Base-by-base conservation (phyloP, 177 flowering plant genomes). In the Telopea speciosissima region DNA sequence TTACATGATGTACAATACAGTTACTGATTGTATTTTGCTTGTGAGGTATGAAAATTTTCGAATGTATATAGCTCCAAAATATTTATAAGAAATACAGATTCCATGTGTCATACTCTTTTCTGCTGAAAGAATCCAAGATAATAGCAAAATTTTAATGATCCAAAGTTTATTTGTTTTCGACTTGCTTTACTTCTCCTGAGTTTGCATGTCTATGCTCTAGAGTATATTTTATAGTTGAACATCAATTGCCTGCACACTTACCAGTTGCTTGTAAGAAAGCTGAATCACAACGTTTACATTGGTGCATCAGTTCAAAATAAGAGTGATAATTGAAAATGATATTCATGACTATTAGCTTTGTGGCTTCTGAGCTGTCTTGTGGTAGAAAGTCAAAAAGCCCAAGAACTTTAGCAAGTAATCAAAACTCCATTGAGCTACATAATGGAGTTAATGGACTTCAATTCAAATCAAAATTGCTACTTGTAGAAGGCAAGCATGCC, bases 1-100 rank as follows among this genome's bases (percentile, higher is more conserved):
- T 67, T 58, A 44, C 21, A 28, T 62, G 22, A 28, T 77, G 75
- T 67, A 58, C 24, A 69, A 31, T 77, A 70, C 60, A 68, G 71
- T 79, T 75, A 74, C 74, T 67, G 69, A 19, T 56, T 74, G 72
- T 74, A 67, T 31, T 70, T 65, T 25, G 14, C 40, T 64, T 67
- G 73, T 72, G 59, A 67, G 78, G 77, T 73, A 78, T 69, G 76
- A 22, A 28, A 73, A 61, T 11, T 64, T 63, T 65, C 65, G 63
- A 62, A 16, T 69, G 72, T 68, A 72, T 44, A 76, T 52, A 49
- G 33, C 21, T 19, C 24, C 63, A 49, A 16, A 19, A 44, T 59
- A 33, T 72, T 67, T 61, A 63, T 66, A 66, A 28, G 13, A 44
- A 13, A 66, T 40, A 24, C 16, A 67, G 16, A 24, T 45, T 63